These are phyloP conservation scores for Vickermania spadyakhi DNA, from an alignment of 208 protist species.

Conservation along the genomic window DNA sequence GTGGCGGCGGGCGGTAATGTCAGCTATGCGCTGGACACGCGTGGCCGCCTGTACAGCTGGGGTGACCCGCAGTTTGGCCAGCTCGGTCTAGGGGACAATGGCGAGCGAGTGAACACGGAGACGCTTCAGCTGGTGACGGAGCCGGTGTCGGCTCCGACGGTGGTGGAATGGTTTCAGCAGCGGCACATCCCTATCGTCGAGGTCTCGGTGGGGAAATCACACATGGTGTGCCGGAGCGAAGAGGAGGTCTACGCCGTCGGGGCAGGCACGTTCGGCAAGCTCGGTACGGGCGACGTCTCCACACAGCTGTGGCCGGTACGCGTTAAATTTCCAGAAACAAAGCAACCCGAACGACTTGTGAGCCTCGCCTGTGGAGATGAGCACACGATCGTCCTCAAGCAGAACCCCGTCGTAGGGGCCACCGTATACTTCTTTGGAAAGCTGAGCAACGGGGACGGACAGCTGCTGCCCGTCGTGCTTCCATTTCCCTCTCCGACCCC, in stretches of 20 bases:
- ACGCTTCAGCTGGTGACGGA: conserved; percentile 45
- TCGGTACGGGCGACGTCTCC: conserved; percentile 40
- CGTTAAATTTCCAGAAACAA: conserved; percentile 48
- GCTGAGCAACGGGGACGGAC: conserved; percentile 41
- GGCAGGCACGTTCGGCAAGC: conserved; percentile 61
- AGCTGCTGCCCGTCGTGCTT: conserved; percentile 39
- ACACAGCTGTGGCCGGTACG: conserved; percentile 29
- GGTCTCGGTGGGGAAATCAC: conserved; percentile 43
- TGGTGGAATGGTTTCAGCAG: conserved; percentile 60
- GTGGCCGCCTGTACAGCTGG: conserved; percentile 63
- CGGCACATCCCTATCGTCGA: conserved; percentile 55
- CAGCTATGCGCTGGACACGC: conserved; percentile 49
- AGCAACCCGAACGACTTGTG: conserved; percentile 34
- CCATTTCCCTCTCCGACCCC: conserved; percentile 15
- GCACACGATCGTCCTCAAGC: conserved; percentile 60
- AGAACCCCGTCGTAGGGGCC: conserved; percentile 41
- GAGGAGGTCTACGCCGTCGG: conserved; percentile 70
- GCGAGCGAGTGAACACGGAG: conserved; percentile 35
- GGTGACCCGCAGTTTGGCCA: conserved; percentile 65
- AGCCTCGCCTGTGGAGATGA: conserved; percentile 67
- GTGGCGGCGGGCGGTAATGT: conserved; percentile 51
- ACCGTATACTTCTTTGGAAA: conserved; percentile 76
- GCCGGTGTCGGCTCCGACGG: conserved; percentile 29
- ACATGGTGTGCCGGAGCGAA: conserved; percentile 48
- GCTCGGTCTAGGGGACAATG: conserved; percentile 55